Evolutionary conservation across 257 asterid genomes (phyloP), one percentile per base, ranked within the genome.

Genomic region (Eustoma russellianum): DNA sequence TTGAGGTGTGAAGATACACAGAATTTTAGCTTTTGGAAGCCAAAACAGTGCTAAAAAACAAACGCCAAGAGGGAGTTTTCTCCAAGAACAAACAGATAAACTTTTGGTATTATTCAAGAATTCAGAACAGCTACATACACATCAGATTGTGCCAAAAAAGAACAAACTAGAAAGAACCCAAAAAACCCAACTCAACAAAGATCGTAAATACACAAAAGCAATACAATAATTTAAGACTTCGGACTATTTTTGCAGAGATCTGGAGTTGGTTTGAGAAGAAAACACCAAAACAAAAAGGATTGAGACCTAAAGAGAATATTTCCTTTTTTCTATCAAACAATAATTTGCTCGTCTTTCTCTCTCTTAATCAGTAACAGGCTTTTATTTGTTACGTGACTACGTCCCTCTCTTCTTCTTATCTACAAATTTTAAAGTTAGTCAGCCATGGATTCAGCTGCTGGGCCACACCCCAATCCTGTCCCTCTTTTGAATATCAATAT

Each of bases 361-460:
- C 48, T 51, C 47, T 43, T 38, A 38, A 38, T 38, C 43, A 38
- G 43, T 38, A 38, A 38, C 43, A 38, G 43, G 43, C 43, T 38
- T 38, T 38, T 11, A 2, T n/a, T n/a, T n/a, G n/a, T n/a, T 24
- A 4, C 2, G 3, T 70, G 62, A 57, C 65, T 34, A 44, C 66
- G 62, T 66, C 77, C 24, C 44, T 41, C 74, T 78, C 74, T 74
- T n/a, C n/a, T n/a, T 48, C 64, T 58, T 60, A 33, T 53, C 55
- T 52, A 14, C 7, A 38, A n/a, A n/a, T n/a, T n/a, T n/a, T n/a
- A n/a, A n/a, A 73, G 77, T 62, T 70, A 68, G 93, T 80, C 90
- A 74, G 94, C 93, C 87, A 76, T 78, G 69, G 91, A 79, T 77
- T 70, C 66, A 62, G 79, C 70, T 47, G 57, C 7, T 65, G 80